These are phyloP conservation scores for Mercurialis annua DNA, from an alignment of 345 rosid genomes.

Conservation along the genomic window DNA sequence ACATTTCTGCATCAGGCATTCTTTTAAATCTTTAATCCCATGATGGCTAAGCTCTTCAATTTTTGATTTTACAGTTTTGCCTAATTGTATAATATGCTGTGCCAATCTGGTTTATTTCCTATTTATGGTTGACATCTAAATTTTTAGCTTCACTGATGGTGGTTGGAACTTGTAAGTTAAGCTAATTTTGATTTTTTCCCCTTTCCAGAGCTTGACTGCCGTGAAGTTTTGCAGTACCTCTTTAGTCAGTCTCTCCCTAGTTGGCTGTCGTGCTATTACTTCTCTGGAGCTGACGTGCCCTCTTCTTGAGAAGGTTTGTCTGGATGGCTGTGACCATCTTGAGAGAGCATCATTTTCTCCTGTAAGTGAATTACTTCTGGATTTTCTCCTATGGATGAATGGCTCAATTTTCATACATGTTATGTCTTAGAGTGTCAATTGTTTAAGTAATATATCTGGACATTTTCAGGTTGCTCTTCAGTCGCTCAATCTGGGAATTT, in stretches of 20 bases:
- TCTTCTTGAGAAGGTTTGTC: constrained; percentile 69
- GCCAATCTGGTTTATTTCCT: background rate
- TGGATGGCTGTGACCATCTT: constrained; percentile 98
- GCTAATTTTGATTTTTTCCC: constrained; percentile 9
- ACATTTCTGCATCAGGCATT: background rate
- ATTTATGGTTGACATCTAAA: background rate
- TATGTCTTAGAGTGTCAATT: background rate
- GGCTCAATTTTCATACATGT: background rate
- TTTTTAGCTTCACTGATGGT: background rate
- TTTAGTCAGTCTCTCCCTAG: constrained; percentile 76
- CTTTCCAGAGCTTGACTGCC: constrained; percentile 70
- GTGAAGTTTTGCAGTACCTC: constrained; percentile 74
- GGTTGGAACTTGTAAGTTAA: background rate
- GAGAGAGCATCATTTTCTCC: constrained; percentile 85
- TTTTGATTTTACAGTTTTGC: background rate
- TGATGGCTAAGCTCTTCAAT: background rate
- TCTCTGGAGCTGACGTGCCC: constrained; percentile 79
- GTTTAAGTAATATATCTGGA: background rate
- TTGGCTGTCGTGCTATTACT: constrained; percentile 81
- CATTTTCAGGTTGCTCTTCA: constrained; percentile 68
- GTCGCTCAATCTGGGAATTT: constrained; percentile 91
- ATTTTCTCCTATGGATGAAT: background rate
- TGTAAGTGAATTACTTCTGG: constrained; percentile 44
- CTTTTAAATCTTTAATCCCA: too few relatives aligned
- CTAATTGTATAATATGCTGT: background rate